Evolutionary conservation across 2,329 filamentous ascomycete species (phyloP).

Genomic region (Beauveria caledonica): DNA sequence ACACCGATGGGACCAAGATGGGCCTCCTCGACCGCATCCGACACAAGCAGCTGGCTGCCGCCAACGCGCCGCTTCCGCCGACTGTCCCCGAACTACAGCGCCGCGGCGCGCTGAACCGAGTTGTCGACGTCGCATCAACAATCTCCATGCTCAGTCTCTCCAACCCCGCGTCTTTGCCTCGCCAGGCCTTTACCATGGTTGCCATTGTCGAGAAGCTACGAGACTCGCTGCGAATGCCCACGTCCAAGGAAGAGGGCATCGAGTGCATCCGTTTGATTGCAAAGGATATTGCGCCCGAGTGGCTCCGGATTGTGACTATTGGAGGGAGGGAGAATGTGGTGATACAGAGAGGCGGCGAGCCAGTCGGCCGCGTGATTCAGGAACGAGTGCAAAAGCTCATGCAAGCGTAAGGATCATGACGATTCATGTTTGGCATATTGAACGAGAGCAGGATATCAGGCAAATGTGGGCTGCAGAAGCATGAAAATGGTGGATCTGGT

Average conservation of each 20-base stretch:
- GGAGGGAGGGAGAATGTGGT: slow-evolving; percentile 50
- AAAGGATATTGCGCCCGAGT: slow-evolving; percentile 47
- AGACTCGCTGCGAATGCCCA: slow-evolving; percentile 54
- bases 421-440: background rate
- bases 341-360: slow-evolving; percentile 37
- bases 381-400: slow-evolving; percentile 29
- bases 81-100: slow-evolving; percentile 50
- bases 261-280: slow-evolving; percentile 44
- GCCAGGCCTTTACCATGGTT: slow-evolving; percentile 58
- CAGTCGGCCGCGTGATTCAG: slow-evolving; percentile 28
- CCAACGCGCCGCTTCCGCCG: slow-evolving; percentile 48
- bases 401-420: slow-evolving; percentile 11
- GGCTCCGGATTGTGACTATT: slow-evolving; percentile 44
- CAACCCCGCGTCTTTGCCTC: slow-evolving; percentile 39
- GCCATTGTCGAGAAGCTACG: slow-evolving; percentile 55
- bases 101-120: slow-evolving; percentile 56
- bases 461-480: background rate
- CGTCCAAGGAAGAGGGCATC: slow-evolving; percentile 44
- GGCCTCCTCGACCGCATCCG: slow-evolving; percentile 69
- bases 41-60: slow-evolving; percentile 55
- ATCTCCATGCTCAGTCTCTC: slow-evolving; percentile 56
- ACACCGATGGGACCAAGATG: slow-evolving; percentile 45
- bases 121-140: slow-evolving; percentile 59
- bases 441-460: background rate
- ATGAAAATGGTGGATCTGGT: background rate